phyloP scores from a whole-genome alignment of 495 filamentous ascomycete species.

The Geoglossum glabrum region DNA sequence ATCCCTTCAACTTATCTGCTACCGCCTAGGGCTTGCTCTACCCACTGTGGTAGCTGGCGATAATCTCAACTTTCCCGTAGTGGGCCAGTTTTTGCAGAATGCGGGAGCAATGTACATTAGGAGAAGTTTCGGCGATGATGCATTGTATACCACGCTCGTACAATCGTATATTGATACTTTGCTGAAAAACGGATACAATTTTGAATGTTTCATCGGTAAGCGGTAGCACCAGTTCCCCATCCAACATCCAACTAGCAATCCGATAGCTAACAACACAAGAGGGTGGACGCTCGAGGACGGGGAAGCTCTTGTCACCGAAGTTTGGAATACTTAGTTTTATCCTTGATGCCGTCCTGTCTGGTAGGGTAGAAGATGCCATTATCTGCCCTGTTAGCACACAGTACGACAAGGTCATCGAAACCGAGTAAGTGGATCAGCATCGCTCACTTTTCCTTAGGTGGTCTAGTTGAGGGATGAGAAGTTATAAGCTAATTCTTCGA shows the following conservation, averaged over 20 bases:
- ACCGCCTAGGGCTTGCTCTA: slow-evolving; percentile 68
- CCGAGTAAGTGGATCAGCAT: slow-evolving; percentile 33
- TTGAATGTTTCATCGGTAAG: slow-evolving; percentile 68
- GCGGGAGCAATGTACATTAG: slow-evolving; percentile 95
- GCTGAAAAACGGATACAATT: slow-evolving; percentile 74
- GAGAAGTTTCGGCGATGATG: slow-evolving; percentile 77
- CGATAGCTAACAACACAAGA: slow-evolving; percentile 24
- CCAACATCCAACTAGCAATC: neutral
- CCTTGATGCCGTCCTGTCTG: slow-evolving; percentile 69
- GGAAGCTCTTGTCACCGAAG: slow-evolving; percentile 82
- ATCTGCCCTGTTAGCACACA: slow-evolving; percentile 91
- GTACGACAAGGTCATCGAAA: slow-evolving; percentile 97
- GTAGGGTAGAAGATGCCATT: slow-evolving; percentile 74
- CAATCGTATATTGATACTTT: slow-evolving; percentile 91
- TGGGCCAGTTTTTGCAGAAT: slow-evolving; percentile 82
- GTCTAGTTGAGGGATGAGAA: neutral
- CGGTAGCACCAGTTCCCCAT: neutral
- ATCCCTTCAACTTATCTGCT: slow-evolving; percentile 81
- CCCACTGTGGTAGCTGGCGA: slow-evolving; percentile 92
- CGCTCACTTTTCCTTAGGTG: neutral
- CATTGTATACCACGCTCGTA: slow-evolving; percentile 73
- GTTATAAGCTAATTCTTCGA: neutral
- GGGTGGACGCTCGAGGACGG: slow-evolving; percentile 76
- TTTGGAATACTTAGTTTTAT: slow-evolving; percentile 93
- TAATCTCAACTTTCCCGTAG: slow-evolving; percentile 81